Evolutionary conservation across 352 stramenopile genomes (phyloP), one percentile per base, ranked within the genome.

Genomic region (Pythium scleroteichum): DNA sequence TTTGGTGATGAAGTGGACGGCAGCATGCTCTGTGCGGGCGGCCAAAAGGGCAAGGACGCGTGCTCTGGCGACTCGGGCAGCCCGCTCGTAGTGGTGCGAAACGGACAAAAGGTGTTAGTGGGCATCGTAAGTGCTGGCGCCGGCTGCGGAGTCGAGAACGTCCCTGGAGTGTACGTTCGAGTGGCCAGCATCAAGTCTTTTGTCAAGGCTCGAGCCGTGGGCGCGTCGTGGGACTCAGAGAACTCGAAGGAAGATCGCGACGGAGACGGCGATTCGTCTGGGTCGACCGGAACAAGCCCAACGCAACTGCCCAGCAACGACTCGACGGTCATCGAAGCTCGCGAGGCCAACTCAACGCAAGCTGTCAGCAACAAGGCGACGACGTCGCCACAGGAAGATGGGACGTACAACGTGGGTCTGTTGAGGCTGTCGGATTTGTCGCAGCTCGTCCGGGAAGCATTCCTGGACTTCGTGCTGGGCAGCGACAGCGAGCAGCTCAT

Each of bases 1-100:
- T 44, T 64, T 3, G 9, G 26, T 2, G 24, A 47, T 13, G 6
- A 32, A 20, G 33, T 69, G 9, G 68, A 71, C 49, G 50, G 40
- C 9, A 52, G 50, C 16, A 68, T 71, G 62, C 27, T 69, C 7
- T 74, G 68, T 55, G 62, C 68, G 14, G 62, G 68, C 16, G 68
- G 68, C n/a, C 22, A 68, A 24, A n/a, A 26, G 4, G 63, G 59
- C 22, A 49, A 66, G 13, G 68, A 71, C 41, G 59, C 62, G 3
- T 75, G 68, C 58, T 49, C 59, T 33, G 68, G 68, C 41, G 68
- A 75, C 50, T 71, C 68, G 9, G 68, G 68, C 1, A 60, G 62
- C 10, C 68, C 68, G 1, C 60, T 74, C 1, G 47, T 71, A 2
- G 10, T 59, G 33, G 17, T 17, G 9, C n/a, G 17, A n/a, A 33